Evolutionary conservation across 768 basidiomycete genomes (phyloP).

Genomic region (Lepiota venenata): DNA sequence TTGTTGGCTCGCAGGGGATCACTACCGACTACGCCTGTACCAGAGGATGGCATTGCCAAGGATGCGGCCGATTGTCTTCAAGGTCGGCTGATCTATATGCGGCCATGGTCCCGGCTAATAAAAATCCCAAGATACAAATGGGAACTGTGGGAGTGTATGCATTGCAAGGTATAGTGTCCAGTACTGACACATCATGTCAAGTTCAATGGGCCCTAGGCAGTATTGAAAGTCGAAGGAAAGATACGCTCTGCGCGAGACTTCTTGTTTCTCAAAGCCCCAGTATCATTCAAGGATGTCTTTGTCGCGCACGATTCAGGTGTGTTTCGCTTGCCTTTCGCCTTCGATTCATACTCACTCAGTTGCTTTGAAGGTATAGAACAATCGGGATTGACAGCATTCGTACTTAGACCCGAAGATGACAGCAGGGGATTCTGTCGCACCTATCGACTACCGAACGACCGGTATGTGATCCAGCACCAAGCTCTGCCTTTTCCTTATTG

Average conservation of each 20-base stretch:
- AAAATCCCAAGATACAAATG: slow-evolving; percentile 58
- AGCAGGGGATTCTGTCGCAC: slow-evolving; percentile 32
- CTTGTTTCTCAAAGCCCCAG: slow-evolving; percentile 26
- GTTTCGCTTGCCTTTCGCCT: neutral
- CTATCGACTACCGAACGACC: slow-evolving; percentile 45
- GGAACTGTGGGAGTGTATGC: slow-evolving; percentile 69
- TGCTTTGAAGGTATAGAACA: slow-evolving; percentile 27
- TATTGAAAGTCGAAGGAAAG: slow-evolving; percentile 21
- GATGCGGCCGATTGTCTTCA: slow-evolving; percentile 72
- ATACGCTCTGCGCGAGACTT: slow-evolving; percentile 34
- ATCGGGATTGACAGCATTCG: slow-evolving; percentile 16
- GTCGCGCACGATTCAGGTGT: slow-evolving; percentile 30
- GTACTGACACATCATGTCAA: too few species aligned
- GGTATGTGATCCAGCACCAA: slow-evolving; percentile 27
- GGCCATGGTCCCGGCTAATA: slow-evolving; percentile 3
- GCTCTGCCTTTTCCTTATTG: neutral
- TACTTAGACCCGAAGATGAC: slow-evolving; percentile 19
- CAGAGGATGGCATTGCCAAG: slow-evolving; percentile 65
- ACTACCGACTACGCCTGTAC: slow-evolving; percentile 54
- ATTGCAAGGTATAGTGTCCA: slow-evolving; percentile 45
- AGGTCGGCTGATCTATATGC: slow-evolving; percentile 40
- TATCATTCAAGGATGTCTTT: slow-evolving; percentile 27
- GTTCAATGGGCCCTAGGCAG: neutral
- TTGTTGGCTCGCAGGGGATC: slow-evolving; percentile 23
- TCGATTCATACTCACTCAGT: neutral